Base-by-base conservation (phyloP, 2,329 filamentous ascomycete genomes). In the Colletotrichum sp. region DNA sequence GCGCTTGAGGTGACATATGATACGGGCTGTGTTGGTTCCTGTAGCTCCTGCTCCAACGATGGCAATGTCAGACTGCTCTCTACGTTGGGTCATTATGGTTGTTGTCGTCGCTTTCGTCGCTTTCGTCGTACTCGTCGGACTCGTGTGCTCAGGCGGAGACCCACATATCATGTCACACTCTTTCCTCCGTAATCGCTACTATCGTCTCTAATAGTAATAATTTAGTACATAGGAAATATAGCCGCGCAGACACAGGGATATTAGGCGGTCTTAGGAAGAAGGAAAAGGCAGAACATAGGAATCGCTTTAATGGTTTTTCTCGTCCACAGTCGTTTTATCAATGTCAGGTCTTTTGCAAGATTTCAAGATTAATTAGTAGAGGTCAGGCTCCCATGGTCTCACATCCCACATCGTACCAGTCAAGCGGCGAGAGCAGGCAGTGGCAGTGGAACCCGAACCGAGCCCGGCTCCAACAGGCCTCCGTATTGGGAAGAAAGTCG, bases 141-240 rank as follows among this genome's bases (percentile, higher is more conserved):
- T 39, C 36, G 8, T 8, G 36, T 0, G 36, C 36, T 39, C 4
- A 39, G 4, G 36, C 8, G 7, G 0, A 0, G 15, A 39, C 7
- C 36, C 36, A 39, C 36, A 18, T 39, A 39, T 9, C 36, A 39
- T 0, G 0, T 5, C 4, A 8, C 7, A 39, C 34, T 0, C 36
- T 39, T 18, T 18, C 36, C 36, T 39, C 36, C 36, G 36, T 9
- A 39, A n/a, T 43, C 39, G 18, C 39, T 10, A n/a, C 0, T n/a
- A 43, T n/a, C 18, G 18, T 43, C 39, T 43, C 0, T n/a, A 3
- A n/a, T 3, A n/a, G 1, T 0, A 43, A 3, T 6, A n/a, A 10
- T 43, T 0, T 0, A 43, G 9, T 43, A 43, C 5, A 43, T 10
- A 43, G 2, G 18, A n/a, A 43, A 10, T 10, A 6, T n/a, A n/a